Percentiles rank a stretch among this genome's conserved stretches.
These are phyloP conservation scores for Debaryomyces maramus DNA, from an alignment of 805 yeast genomes.

Conservation along the genomic window DNA sequence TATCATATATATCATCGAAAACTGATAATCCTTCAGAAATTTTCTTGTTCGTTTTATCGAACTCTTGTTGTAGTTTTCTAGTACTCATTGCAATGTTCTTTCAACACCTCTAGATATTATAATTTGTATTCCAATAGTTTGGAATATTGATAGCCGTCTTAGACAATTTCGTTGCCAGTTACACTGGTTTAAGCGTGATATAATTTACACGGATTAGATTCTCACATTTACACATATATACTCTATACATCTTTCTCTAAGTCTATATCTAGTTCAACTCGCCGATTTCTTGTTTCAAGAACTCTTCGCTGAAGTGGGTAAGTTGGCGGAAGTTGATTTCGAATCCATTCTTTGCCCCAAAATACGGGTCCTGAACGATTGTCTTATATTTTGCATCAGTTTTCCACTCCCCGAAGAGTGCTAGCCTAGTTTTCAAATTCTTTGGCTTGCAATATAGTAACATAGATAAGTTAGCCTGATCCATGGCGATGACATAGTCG, in stretches of 20 bases:
- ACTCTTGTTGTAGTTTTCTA: conserved; percentile 61
- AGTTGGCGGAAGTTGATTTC: conserved; percentile 77
- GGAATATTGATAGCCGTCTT: no score
- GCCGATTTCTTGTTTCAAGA: conserved; percentile 53
- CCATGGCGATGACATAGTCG: conserved; percentile 74
- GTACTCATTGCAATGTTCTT: conserved; percentile 35
- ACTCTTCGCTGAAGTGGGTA: conserved; percentile 69
- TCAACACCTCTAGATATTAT: conserved; percentile 1
- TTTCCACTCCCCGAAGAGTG: conserved; percentile 81
- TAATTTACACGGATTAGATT: conserved; percentile 1
- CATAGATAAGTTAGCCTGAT: conserved; percentile 55
- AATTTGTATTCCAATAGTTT: not conserved
- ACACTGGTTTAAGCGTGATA: not conserved
- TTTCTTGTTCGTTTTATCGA: conserved; percentile 88
- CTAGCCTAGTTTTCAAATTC: conserved; percentile 48
- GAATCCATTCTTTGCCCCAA: conserved; percentile 84
- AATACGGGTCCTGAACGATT: conserved; percentile 88
- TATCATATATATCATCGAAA: conserved; percentile 84
- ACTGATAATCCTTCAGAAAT: conserved; percentile 87
- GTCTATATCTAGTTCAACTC: not conserved
- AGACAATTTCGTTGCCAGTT: no score
- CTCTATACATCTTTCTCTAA: no score
- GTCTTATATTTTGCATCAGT: conserved; percentile 48
- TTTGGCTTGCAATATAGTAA: conserved; percentile 55
- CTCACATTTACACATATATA: conserved; percentile 1